Evolutionary conservation across 352 stramenopile species (phyloP), one percentile per base, ranked within the genome.

Genomic region (Phytopythium chamaehyphon): DNA sequence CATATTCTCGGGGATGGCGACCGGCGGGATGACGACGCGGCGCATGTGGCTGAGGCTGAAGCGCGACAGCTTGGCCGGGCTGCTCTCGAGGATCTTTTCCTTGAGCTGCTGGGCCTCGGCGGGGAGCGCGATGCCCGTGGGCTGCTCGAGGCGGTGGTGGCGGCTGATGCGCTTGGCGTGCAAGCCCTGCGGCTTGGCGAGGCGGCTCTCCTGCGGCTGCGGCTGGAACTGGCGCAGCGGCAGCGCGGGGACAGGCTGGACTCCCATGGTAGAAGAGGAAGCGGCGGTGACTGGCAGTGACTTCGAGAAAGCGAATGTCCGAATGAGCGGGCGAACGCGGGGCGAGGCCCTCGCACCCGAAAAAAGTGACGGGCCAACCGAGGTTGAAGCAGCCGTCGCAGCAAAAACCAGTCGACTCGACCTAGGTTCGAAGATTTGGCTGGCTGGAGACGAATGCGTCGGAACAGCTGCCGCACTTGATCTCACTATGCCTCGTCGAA

Each of bases 41-140:
- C 70, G 69, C 76, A 88, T 83, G 55, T 78, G 62, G 55, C 64
- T 72, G 37, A 85, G 62, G 56, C 71, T 77, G 59, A 88, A 88
- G 23, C 73, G 76, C 35, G 59, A 63, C 24, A 69, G 62, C 45
- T 71, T 70, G 51, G 75, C 61, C 21, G 66, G 62, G 40, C 81
- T 64, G 26, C 55, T 53, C 46, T 70, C 47, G 19, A 85, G 47
- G 42, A 87, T 81, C 42, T 80, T 69, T 52, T 69, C 59, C 64
- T 87, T 87, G 61, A 87, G 66, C 44, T 72, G 54, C 59, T 81
- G 70, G 0, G 70, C 72, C 40, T 84, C 70, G 1, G 64, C 44
- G 18, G 72, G 71, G 47, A 87, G 50, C 0, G 42, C 48, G 43
- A 60, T 56, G 28, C 55, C 54, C 24, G 51, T 61, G 40, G 66